Percentiles rank a stretch among this genome's conserved stretches.
Evolutionary conservation across 345 rosid genomes (phyloP).

Genomic region (Barbarea vulgaris): DNA sequence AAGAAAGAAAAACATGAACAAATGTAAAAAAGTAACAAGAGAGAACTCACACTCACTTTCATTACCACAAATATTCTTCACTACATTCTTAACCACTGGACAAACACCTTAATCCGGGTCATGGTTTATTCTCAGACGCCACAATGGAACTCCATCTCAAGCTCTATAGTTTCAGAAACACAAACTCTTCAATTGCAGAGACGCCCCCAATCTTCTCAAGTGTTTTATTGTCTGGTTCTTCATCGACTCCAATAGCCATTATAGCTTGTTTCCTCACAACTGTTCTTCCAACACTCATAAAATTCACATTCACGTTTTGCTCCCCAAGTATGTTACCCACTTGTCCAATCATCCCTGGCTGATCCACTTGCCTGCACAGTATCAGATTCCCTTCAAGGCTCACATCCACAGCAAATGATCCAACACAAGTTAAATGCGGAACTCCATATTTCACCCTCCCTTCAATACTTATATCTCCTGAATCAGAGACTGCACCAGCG

Average conservation of each 20-base stretch:
- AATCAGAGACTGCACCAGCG: constrained; percentile 63
- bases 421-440: constrained; percentile 65
- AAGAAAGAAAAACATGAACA: constrained; percentile 10
- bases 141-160: background rate
- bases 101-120: constrained; percentile 13
- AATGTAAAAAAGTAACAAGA: constrained; percentile 6
- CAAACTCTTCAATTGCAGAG: constrained; percentile 74
- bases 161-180: constrained; percentile 57
- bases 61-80: constrained; percentile 2
- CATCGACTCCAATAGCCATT: constrained; percentile 92
- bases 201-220: constrained; percentile 62
- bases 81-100: constrained; percentile 26
- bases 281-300: constrained; percentile 88
- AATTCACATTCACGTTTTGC: constrained; percentile 74
- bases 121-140: constrained; percentile 8
- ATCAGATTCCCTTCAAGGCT: constrained; percentile 84
- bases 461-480: constrained; percentile 66
- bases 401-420: constrained; percentile 69
- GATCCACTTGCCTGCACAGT: constrained; percentile 78
- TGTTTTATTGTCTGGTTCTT: constrained; percentile 63
- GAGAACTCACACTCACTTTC: constrained; percentile 13
- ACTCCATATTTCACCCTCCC: constrained; percentile 72
- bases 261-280: constrained; percentile 60
- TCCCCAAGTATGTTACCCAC: constrained; percentile 76
- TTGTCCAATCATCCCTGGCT: constrained; percentile 83